These are phyloP conservation scores for Diaporthe longicolla DNA, from an alignment of 2,329 filamentous ascomycete genomes.

Conservation along the genomic window DNA sequence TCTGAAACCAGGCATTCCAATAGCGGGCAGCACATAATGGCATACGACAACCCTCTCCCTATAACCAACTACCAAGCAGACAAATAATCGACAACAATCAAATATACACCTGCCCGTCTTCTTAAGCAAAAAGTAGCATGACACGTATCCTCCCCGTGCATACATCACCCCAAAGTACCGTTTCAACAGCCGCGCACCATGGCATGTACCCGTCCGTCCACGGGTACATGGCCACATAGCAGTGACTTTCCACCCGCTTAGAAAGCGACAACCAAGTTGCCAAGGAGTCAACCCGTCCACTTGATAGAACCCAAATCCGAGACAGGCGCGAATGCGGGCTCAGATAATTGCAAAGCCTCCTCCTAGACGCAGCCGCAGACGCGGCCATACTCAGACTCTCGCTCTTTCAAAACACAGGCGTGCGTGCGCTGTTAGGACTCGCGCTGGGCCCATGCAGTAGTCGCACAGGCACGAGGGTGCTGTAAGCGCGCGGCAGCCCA, in stretches of 20 bases:
- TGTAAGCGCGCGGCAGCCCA: conserved; percentile 16
- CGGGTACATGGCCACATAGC: neutral
- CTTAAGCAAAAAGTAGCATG: neutral
- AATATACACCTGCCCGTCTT: neutral
- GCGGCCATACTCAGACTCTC: neutral
- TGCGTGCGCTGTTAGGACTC: neutral
- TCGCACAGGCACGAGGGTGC: neutral
- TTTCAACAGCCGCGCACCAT: conserved; percentile 30
- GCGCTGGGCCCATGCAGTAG: neutral
- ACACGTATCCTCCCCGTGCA: neutral
- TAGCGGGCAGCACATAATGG: neutral
- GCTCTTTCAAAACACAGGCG: neutral
- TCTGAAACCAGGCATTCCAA: conserved; percentile 26
- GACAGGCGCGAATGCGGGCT: conserved; percentile 28
- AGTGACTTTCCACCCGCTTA: neutral
- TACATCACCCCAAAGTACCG: conserved; percentile 14
- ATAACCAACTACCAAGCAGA: neutral
- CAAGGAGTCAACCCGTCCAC: neutral
- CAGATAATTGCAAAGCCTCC: neutral
- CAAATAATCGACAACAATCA: neutral
- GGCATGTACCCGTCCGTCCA: conserved; percentile 16
- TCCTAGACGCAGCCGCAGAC: conserved; percentile 5
- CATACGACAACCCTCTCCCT: neutral
- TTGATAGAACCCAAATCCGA: neutral
- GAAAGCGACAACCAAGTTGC: neutral